Evolutionary conservation across 139 green algal species (phyloP).

Genomic region (Bryopsis sp.): DNA sequence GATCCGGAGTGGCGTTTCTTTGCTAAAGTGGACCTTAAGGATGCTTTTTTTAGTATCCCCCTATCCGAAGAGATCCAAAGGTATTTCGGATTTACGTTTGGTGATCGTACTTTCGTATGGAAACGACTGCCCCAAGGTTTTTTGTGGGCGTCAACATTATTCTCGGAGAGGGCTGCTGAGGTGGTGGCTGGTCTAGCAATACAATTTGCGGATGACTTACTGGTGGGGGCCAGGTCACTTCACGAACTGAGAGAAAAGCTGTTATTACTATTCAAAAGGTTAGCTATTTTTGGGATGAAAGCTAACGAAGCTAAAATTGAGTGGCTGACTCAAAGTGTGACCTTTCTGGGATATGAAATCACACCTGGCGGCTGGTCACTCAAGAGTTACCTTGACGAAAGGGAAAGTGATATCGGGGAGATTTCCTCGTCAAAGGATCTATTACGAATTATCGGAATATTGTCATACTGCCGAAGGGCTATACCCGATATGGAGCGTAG

Average conservation of each 20-base stretch:
- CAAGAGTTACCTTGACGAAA: neutral
- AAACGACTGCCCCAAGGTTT: neutral
- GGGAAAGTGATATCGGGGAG: neutral
- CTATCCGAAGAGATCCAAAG: neutral
- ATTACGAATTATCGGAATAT: neutral
- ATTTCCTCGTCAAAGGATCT: neutral
- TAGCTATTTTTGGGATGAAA: neutral
- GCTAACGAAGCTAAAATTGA: neutral
- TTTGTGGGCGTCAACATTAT: neutral
- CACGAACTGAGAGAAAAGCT: neutral
- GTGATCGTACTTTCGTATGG: neutral
- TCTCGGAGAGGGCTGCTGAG: neutral
- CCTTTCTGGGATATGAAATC: neutral
- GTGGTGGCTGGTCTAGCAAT: neutral
- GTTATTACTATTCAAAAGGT: neutral
- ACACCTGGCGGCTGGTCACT: neutral
- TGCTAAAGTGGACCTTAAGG: neutral
- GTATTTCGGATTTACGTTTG: neutral
- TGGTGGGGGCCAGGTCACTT: neutral
- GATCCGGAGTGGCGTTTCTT: neutral
- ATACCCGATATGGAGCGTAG: neutral
- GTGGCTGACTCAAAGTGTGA: neutral
- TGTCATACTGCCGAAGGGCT: neutral
- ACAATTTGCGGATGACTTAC: neutral
- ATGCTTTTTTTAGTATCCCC: neutral